These are phyloP conservation scores for Calendula officinalis DNA, from an alignment of 129 eudicot species.

Conservation along the genomic window DNA sequence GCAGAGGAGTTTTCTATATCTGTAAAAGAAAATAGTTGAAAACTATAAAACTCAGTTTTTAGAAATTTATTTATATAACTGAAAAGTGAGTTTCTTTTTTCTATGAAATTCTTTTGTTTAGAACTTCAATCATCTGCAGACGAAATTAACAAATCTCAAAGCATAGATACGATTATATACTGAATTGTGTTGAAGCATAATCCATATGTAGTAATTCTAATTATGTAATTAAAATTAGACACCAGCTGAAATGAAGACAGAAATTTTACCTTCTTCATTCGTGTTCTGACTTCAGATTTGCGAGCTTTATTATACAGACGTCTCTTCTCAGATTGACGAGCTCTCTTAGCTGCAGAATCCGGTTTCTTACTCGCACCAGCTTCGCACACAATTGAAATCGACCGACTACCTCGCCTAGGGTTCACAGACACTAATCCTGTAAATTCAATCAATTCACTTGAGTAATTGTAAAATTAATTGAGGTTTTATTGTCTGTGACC, in stretches of 20 bases:
- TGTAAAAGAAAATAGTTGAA: too few species aligned
- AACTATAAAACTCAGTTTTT: too few species aligned
- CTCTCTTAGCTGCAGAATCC: slow-evolving; percentile 86
- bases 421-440: slow-evolving; percentile 49
- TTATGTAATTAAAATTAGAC: too few species aligned
- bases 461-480: not conserved
- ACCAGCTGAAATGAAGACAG: too few species aligned
- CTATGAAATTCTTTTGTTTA: too few species aligned
- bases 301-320: slow-evolving; percentile 63
- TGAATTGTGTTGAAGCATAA: slow-evolving; percentile 3
- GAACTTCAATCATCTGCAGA: too few species aligned
- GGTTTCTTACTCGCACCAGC: slow-evolving; percentile 54
- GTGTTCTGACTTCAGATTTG: slow-evolving; percentile 76
- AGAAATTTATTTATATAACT: too few species aligned
- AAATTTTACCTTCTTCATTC: slow-evolving; percentile 73
- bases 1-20: too few species aligned
- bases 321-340: slow-evolving; percentile 87
- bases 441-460: slow-evolving; percentile 7
- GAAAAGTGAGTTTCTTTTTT: too few species aligned
- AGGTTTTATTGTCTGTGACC: not conserved
- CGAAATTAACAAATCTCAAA: too few species aligned
- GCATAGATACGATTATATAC: too few species aligned
- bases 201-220: not conserved
- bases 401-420: slow-evolving; percentile 36
- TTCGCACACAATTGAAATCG: slow-evolving; percentile 64